These are phyloP conservation scores for Blastobotrys mokoenaii DNA, from an alignment of 805 yeast genomes.

Conservation along the genomic window DNA sequence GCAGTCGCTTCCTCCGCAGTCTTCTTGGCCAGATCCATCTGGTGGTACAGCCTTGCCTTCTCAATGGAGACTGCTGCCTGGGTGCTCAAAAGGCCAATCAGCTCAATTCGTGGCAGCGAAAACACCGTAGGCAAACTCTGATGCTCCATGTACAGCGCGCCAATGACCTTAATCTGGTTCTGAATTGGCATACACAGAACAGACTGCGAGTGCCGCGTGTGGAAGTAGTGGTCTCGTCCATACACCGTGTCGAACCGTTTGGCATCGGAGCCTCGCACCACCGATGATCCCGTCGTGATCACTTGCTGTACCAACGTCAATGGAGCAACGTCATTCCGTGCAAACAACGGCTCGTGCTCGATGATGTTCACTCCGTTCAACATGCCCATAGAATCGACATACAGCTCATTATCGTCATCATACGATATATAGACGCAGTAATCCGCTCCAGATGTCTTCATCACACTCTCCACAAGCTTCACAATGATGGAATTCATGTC, in stretches of 20 bases:
- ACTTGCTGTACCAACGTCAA: slow-evolving; percentile 32
- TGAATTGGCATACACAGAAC: slow-evolving; percentile 41
- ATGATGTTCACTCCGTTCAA: slow-evolving; percentile 23
- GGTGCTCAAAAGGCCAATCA: slow-evolving; percentile 37
- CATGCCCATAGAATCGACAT: slow-evolving; percentile 26
- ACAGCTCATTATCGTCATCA: slow-evolving; percentile 24
- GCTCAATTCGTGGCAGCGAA: slow-evolving; percentile 31
- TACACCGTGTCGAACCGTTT: slow-evolving; percentile 29
- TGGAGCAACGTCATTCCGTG: slow-evolving; percentile 39
- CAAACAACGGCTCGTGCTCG: slow-evolving; percentile 32
- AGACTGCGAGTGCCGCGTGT: slow-evolving; percentile 28
- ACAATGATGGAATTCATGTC: slow-evolving; percentile 32
- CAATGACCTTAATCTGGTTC: slow-evolving; percentile 34
- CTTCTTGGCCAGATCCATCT: slow-evolving; percentile 34
- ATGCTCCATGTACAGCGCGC: slow-evolving; percentile 39
- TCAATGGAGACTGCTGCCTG: slow-evolving; percentile 47
- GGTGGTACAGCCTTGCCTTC: slow-evolving; percentile 38
- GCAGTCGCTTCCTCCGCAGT: slow-evolving; percentile 46
- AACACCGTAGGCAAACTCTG: slow-evolving; percentile 24
- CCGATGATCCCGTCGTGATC: slow-evolving; percentile 31
- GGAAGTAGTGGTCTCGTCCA: slow-evolving; percentile 35
- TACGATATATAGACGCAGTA: slow-evolving; percentile 28
- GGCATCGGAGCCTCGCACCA: slow-evolving; percentile 32
- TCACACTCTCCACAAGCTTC: slow-evolving; percentile 34
- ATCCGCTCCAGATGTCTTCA: slow-evolving; percentile 33